A percentile compares a stretch with the other conserved stretches of the same genome.
Conservation (phyloP, 371 early-diverging fungal species). For the Syncephalastrum racemosum region DNA sequence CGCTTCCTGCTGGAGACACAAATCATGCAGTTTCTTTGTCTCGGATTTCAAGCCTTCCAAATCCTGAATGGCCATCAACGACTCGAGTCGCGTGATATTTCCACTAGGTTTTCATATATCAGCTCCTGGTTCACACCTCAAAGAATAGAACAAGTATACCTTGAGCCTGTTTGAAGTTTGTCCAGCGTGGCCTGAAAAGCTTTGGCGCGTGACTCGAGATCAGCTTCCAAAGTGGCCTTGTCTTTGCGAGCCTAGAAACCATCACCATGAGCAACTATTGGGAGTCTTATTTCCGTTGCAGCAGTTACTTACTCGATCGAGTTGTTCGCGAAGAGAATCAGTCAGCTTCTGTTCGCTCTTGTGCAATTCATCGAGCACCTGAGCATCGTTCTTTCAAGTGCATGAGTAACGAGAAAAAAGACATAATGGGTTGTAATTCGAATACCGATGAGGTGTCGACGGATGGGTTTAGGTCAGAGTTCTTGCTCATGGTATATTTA, state of each 20-base stretch:
- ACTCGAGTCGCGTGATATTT: conserved; percentile 24
- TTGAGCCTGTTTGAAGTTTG: conserved; percentile 28
- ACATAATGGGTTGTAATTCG: too few species aligned
- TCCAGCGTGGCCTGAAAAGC: conserved; percentile 35
- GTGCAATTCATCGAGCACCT: conserved; percentile 19
- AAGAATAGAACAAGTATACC: conserved; percentile 15
- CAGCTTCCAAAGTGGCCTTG: conserved; percentile 45
- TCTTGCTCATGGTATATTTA: too few species aligned
- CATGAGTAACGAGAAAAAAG: too few species aligned
- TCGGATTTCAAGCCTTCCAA: conserved; percentile 35
- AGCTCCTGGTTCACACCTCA: too few species aligned
- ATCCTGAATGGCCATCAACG: conserved; percentile 28
- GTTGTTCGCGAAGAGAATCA: conserved; percentile 43
- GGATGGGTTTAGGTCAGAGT: too few species aligned
- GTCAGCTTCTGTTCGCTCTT: conserved; percentile 36
- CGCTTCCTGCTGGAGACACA: conserved; percentile 41
- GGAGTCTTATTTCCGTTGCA: background rate
- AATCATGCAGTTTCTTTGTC: conserved; percentile 41
- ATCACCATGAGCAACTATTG: background rate
- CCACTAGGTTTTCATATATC: conserved; percentile 8
- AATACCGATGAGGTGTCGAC: too few species aligned
- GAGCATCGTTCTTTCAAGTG: too few species aligned
- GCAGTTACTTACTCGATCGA: conserved; percentile 35
- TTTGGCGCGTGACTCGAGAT: conserved; percentile 43
- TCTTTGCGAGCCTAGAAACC: conserved; percentile 43